Evolutionary conservation across 2,329 filamentous ascomycete genomes (phyloP).

Genomic region (Fusarium graminum): DNA sequence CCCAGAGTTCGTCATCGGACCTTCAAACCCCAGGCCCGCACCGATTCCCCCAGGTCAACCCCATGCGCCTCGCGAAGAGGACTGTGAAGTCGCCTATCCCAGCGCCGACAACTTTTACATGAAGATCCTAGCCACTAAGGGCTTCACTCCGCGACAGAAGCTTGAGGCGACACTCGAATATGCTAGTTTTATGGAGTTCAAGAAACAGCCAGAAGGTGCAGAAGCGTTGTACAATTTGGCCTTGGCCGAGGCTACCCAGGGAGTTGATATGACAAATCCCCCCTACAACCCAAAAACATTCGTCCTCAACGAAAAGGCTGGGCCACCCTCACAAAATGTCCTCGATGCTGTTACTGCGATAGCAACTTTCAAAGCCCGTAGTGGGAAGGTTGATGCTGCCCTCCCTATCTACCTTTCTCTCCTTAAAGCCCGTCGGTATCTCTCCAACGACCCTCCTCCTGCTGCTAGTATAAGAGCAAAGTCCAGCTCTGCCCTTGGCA

Average conservation of each 20-base stretch:
- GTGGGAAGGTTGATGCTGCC: constrained; percentile 74
- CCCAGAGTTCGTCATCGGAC: constrained; percentile 79
- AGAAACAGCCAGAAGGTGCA: constrained; percentile 73
- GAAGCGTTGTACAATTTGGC: constrained; percentile 81
- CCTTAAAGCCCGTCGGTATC: constrained; percentile 80
- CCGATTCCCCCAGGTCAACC: constrained; percentile 75
- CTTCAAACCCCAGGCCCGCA: constrained; percentile 83
- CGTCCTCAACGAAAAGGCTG: constrained; percentile 71
- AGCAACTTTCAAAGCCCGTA: constrained; percentile 81
- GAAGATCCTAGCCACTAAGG: constrained; percentile 82
- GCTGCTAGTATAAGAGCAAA: constrained; percentile 16
- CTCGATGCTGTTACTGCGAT: constrained; percentile 81
- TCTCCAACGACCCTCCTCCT: constrained; percentile 55
- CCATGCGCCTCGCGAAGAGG: constrained; percentile 77
- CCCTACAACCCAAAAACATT: constrained; percentile 72
- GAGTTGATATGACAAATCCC: constrained; percentile 57
- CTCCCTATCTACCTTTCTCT: constrained; percentile 89
- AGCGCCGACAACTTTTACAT: constrained; percentile 83
- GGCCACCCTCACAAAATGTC: constrained; percentile 77
- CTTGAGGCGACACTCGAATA: constrained; percentile 86
- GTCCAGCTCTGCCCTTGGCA: constrained; percentile 37
- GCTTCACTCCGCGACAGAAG: constrained; percentile 82
- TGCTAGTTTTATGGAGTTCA: constrained; percentile 87
- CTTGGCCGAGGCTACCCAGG: constrained; percentile 77
- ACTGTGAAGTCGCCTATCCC: constrained; percentile 78